A percentile compares a stretch with the other conserved stretches of the same genome.
Conservation (phyloP, 768 basidiomycete species). For the Chalciporus chontae region DNA sequence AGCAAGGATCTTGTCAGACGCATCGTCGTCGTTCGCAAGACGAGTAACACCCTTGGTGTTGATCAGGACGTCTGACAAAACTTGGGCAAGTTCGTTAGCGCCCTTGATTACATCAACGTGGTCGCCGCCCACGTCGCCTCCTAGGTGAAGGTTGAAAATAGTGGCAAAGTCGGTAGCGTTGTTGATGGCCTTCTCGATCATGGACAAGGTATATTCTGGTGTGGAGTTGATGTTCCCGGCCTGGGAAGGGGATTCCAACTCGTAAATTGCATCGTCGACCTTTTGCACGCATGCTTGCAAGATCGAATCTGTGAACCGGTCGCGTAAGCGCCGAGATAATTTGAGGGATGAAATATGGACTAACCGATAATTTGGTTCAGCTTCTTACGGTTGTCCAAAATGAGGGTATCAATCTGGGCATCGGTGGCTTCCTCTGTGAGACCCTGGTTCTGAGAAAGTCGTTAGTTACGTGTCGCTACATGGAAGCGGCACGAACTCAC, state of each 20-base stretch:
- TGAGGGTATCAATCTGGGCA: slow-evolving; percentile 95
- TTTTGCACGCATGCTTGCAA: slow-evolving; percentile 95
- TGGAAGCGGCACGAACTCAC: slow-evolving; percentile 34
- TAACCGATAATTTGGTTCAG: slow-evolving; percentile 93
- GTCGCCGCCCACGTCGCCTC: slow-evolving; percentile 84
- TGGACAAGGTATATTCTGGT: slow-evolving; percentile 95
- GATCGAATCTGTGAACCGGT: slow-evolving; percentile 74
- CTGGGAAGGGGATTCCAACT: slow-evolving; percentile 93
- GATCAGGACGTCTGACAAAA: slow-evolving; percentile 84
- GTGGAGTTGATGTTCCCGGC: slow-evolving; percentile 96
- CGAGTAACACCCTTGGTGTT: slow-evolving; percentile 97
- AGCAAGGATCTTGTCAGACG: slow-evolving; percentile 82
- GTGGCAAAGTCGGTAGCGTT: slow-evolving; percentile 96
- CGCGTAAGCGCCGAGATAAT: slow-evolving; percentile 6
- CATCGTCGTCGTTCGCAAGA: slow-evolving; percentile 86
- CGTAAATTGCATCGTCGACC: slow-evolving; percentile 96
- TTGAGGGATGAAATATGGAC: slow-evolving; percentile 14
- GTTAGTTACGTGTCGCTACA: not conserved
- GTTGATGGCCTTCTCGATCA: slow-evolving; percentile 95
- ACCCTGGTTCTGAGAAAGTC: slow-evolving; percentile 62
- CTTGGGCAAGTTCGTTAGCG: slow-evolving; percentile 95
- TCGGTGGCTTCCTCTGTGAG: slow-evolving; percentile 86
- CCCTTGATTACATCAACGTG: slow-evolving; percentile 98
- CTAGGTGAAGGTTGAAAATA: slow-evolving; percentile 86
- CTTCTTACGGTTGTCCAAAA: slow-evolving; percentile 96